A percentile compares a stretch with the other conserved stretches of the same genome.
These are phyloP conservation scores for Citrus cavaleriei DNA, from an alignment of 345 rosid genomes.

Conservation along the genomic window DNA sequence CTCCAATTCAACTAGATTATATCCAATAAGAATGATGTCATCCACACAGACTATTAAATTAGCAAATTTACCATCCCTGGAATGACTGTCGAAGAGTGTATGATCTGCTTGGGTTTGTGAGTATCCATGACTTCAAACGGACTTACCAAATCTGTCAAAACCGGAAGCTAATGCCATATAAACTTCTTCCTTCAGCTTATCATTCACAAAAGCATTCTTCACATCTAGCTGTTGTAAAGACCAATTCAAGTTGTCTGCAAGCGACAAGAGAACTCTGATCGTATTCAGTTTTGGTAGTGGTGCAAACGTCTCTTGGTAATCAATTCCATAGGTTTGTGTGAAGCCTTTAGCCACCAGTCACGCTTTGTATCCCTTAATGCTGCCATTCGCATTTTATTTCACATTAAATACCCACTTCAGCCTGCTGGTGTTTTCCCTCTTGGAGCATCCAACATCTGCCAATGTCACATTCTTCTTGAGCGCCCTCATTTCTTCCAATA, in stretches of 20 bases:
- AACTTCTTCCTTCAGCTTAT: neutral
- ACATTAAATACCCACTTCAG: neutral
- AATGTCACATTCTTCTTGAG: neutral
- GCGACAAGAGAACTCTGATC: neutral
- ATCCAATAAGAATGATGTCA: neutral
- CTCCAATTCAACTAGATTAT: neutral
- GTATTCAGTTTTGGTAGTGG: neutral
- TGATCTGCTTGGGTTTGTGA: neutral
- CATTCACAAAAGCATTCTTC: neutral
- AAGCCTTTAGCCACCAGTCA: neutral
- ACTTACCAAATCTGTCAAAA: neutral
- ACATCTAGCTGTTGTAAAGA: neutral
- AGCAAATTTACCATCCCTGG: neutral
- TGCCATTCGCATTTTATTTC: neutral
- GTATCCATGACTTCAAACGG: no score
- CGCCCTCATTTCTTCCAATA: neutral
- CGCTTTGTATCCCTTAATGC: neutral
- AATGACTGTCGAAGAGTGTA: neutral
- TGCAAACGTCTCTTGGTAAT: neutral
- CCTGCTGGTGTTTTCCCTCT: neutral
- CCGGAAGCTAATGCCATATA: neutral
- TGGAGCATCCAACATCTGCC: neutral
- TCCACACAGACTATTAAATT: neutral
- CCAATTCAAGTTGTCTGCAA: neutral
- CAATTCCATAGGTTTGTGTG: neutral